Percentiles rank a stretch among this genome's conserved stretches.
These are phyloP conservation scores for Striga hermonthica DNA, from an alignment of 305 asterid species.

Conservation along the genomic window DNA sequence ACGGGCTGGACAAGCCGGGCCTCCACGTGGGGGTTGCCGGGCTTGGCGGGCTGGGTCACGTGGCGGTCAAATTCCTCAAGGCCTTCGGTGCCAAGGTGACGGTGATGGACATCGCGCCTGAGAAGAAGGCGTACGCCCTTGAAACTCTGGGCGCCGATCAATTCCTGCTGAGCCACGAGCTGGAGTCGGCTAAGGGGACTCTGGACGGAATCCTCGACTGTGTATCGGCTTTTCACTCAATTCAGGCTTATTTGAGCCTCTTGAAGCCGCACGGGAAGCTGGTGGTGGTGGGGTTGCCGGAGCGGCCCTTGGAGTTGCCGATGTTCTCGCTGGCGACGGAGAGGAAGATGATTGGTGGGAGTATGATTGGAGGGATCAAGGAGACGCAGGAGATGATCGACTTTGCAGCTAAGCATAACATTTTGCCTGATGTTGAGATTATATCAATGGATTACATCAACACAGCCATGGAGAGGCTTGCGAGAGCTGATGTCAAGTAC, in stretches of 20 bases:
- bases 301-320: not conserved
- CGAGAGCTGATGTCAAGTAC: not conserved
- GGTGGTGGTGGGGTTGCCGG: not conserved
- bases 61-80: slow-evolving; percentile 10
- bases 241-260: not conserved
- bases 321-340: not conserved
- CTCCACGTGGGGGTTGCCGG: not conserved
- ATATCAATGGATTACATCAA: not conserved
- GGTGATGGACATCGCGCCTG: not conserved
- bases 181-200: not conserved
- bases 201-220: not conserved
- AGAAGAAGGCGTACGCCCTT: not conserved
- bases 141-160: not conserved
- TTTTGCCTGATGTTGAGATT: slow-evolving; percentile 1
- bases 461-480: not conserved
- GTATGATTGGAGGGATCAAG: slow-evolving; percentile 2
- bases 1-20: slow-evolving; percentile 10
- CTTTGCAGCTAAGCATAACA: not conserved
- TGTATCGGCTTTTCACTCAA: not conserved
- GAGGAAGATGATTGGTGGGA: not conserved
- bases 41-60: slow-evolving; percentile 6
- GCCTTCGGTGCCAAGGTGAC: not conserved
- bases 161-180: not conserved
- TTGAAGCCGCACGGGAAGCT: slow-evolving; percentile 7
- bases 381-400: slow-evolving; percentile 12